phyloP scores from a whole-genome alignment of 1,284 basidiomycete genomes.

The Melampsora larici-populina region DNA sequence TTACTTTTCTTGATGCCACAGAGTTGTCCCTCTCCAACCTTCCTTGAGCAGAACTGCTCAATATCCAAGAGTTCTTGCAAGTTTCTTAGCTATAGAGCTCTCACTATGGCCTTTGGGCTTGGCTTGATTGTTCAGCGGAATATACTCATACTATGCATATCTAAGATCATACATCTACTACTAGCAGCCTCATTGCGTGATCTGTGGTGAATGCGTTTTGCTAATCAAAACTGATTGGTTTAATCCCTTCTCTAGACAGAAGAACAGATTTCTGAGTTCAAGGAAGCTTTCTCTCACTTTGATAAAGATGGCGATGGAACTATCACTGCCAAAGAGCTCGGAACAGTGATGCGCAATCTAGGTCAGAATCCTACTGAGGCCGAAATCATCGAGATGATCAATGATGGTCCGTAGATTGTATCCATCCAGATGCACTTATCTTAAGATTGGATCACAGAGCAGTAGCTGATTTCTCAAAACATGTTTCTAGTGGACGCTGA shows the following conservation, averaged over 20 bases:
- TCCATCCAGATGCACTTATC: not conserved
- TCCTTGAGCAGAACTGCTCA: not conserved
- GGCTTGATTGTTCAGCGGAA: no score
- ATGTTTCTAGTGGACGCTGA: slow-evolving; percentile 59
- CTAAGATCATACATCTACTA: no score
- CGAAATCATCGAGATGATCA: slow-evolving; percentile 95
- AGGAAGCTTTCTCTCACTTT: slow-evolving; percentile 90
- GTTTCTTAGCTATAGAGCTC: no score
- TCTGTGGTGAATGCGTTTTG: no score
- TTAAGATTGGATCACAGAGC: not conserved
- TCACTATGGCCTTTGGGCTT: no score
- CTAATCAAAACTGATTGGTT: not conserved
- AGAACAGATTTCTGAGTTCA: slow-evolving; percentile 67
- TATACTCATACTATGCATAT: no score
- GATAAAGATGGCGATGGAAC: slow-evolving; percentile 95
- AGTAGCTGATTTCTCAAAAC: not conserved
- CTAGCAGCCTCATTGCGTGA: no score
- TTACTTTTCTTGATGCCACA: not conserved
- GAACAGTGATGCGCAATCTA: slow-evolving; percentile 92
- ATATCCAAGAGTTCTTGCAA: not conserved
- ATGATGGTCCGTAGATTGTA: slow-evolving; percentile 63
- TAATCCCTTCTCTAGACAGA: slow-evolving; percentile 58
- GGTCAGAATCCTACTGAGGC: slow-evolving; percentile 96
- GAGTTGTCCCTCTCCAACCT: not conserved
- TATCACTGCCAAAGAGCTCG: slow-evolving; percentile 91